These are phyloP conservation scores for Phytophthora pluvialis DNA, from an alignment of 352 stramenopile species.

Conservation along the genomic window DNA sequence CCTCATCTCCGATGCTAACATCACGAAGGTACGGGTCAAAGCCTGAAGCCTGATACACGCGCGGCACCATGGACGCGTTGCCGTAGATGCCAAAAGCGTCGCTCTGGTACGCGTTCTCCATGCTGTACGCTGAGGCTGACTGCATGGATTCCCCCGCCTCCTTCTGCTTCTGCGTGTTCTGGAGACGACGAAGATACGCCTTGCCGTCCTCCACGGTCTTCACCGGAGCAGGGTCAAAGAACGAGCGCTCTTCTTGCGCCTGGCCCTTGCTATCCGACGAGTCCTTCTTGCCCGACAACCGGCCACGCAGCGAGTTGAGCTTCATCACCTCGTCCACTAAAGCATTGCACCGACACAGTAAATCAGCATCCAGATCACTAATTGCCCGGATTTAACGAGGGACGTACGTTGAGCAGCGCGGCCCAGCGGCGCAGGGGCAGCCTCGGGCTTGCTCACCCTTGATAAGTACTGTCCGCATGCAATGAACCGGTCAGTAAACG, in stretches of 20 bases:
- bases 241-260: conserved; percentile 53
- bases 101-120: conserved; percentile 54
- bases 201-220: conserved; percentile 79
- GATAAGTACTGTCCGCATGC: conserved; percentile 43
- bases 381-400: neutral
- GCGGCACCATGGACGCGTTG: conserved; percentile 66
- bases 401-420: conserved; percentile 45
- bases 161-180: conserved; percentile 57
- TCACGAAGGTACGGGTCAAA: conserved; percentile 78
- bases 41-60: conserved; percentile 85
- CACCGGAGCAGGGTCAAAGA: conserved; percentile 72
- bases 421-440: conserved; percentile 30
- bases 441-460: conserved; percentile 28
- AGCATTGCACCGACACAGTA: conserved; percentile 1
- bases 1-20: conserved; percentile 56
- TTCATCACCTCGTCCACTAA: conserved; percentile 76
- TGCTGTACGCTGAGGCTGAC: conserved; percentile 47
- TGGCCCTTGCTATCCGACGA: conserved; percentile 13
- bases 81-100: conserved; percentile 79
- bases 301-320: conserved; percentile 52
- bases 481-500: conserved; percentile 8
- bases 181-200: conserved; percentile 70
- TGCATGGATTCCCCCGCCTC: conserved; percentile 63
- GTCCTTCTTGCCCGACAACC: conserved; percentile 54
- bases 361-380: neutral